phyloP scores from a whole-genome alignment of 495 filamentous ascomycete genomes.

The Penicillium pancosmium region DNA sequence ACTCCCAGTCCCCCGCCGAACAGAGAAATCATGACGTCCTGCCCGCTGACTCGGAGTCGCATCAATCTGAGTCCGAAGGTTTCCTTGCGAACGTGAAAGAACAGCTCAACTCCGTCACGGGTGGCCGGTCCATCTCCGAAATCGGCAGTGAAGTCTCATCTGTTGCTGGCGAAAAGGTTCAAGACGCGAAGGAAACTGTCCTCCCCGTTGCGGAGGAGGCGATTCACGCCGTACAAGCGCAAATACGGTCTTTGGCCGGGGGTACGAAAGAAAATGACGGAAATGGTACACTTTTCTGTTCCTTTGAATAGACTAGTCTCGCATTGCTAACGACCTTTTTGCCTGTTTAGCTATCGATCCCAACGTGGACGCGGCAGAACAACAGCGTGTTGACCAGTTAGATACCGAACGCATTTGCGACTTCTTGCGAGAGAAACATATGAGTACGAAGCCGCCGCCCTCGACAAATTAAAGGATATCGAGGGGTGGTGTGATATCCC shows the following conservation, averaged over 20 bases:
- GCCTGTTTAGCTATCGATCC: neutral
- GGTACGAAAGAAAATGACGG: neutral
- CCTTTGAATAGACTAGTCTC: neutral
- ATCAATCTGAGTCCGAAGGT: constrained; percentile 1
- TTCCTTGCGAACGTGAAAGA: constrained; percentile 11
- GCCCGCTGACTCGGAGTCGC: no score
- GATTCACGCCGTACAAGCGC: constrained; percentile 7
- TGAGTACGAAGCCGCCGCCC: constrained; percentile 21
- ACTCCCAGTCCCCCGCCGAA: neutral
- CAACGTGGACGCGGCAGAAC: constrained; percentile 15
- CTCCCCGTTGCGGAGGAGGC: constrained; percentile 10
- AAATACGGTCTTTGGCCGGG: neutral
- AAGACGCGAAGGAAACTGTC: constrained; percentile 11
- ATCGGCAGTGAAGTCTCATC: constrained; percentile 10
- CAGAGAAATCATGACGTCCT: constrained; percentile 3
- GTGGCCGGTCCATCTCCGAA: constrained; percentile 7
- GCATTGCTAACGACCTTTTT: neutral
- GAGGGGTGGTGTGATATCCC: neutral
- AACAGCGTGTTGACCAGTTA: constrained; percentile 30
- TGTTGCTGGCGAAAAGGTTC: constrained; percentile 6
- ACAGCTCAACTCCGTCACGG: constrained; percentile 5
- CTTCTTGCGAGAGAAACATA: constrained; percentile 35
- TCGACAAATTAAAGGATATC: constrained; percentile 3
- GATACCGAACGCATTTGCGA: constrained; percentile 35
- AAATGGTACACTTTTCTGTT: neutral